phyloP scores from a whole-genome alignment of 495 filamentous ascomycete genomes.

The Halenospora varia region DNA sequence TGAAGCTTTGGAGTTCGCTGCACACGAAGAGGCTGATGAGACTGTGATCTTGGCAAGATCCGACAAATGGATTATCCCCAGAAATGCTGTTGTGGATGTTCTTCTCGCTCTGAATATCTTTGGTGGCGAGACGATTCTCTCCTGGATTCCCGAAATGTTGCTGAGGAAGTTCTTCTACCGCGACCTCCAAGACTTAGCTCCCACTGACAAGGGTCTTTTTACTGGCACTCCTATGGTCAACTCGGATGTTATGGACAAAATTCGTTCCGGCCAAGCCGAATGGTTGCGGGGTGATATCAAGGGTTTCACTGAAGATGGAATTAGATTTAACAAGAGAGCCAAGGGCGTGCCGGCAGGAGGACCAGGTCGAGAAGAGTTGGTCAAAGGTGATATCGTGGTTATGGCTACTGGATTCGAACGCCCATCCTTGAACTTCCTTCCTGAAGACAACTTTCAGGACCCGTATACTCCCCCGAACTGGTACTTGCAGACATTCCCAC shows the following conservation, averaged over 20 bases:
- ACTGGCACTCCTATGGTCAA: conserved; percentile 87
- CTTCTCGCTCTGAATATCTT: conserved; percentile 75
- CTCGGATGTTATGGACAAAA: conserved; percentile 70
- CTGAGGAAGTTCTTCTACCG: conserved; percentile 81
- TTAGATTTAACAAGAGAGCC: conserved; percentile 64
- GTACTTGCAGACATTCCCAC: conserved; percentile 83
- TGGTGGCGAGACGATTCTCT: conserved; percentile 68
- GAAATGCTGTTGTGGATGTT: conserved; percentile 69
- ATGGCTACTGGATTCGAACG: conserved; percentile 81
- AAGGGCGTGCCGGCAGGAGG: conserved; percentile 71
- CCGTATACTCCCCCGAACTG: conserved; percentile 78
- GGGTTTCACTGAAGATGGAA: conserved; percentile 56
- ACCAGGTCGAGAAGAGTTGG: conserved; percentile 56
- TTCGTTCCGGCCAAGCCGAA: conserved; percentile 68
- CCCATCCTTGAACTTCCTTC: conserved; percentile 69
- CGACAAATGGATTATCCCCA: conserved; percentile 88
- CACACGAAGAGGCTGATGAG: conserved; percentile 57
- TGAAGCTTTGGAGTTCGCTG: conserved; percentile 79
- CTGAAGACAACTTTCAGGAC: conserved; percentile 62
- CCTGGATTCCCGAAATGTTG: conserved; percentile 73
- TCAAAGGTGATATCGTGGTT: conserved; percentile 72
- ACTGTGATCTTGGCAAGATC: conserved; percentile 71
- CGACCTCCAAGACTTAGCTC: conserved; percentile 74
- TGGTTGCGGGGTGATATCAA: conserved; percentile 81
- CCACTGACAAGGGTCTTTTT: conserved; percentile 65